A percentile compares a stretch with the other conserved stretches of the same genome.
phyloP scores from a whole-genome alignment of 768 basidiomycete genomes.

The Tulasnella sp. region DNA sequence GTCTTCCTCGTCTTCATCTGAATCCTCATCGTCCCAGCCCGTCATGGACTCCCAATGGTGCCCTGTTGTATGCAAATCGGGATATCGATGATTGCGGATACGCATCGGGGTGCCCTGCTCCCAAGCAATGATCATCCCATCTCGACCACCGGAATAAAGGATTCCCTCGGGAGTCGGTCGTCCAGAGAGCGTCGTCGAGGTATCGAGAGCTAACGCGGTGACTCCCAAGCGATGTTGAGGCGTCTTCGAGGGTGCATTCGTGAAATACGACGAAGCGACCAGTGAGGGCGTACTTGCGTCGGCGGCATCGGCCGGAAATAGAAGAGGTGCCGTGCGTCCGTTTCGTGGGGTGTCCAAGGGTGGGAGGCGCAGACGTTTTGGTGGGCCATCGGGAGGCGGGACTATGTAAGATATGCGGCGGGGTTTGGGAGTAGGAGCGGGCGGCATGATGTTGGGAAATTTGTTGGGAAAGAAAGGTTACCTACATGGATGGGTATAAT shows the following conservation, averaged over 20 bases:
- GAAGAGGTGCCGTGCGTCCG: conserved; percentile 56
- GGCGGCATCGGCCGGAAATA: conserved; percentile 32
- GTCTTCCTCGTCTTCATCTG: conserved; percentile 38
- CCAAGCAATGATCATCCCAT: conserved; percentile 81
- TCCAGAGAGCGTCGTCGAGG: conserved; percentile 62
- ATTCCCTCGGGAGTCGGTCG: conserved; percentile 66
- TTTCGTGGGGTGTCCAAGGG: conserved; percentile 47
- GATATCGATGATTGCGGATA: conserved; percentile 29
- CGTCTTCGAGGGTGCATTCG: conserved; percentile 27
- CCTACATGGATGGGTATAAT: too few relatives aligned
- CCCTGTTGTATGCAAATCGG: conserved; percentile 22
- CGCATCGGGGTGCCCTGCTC: conserved; percentile 62
- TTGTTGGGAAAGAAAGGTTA: too few relatives aligned
- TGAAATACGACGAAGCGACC: conserved; percentile 4
- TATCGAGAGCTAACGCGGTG: conserved; percentile 76
- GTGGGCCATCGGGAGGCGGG: conserved; percentile 50
- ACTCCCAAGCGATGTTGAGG: conserved; percentile 83
- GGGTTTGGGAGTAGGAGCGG: conserved; percentile 19
- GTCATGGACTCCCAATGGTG: conserved; percentile 64
- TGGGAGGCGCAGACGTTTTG: conserved; percentile 60
- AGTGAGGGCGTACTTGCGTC: background rate
- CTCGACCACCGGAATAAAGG: conserved; percentile 78
- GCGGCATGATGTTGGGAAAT: background rate
- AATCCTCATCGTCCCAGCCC: conserved; percentile 63
- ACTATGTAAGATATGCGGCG: conserved; percentile 77